Evolutionary conservation across 345 rosid genomes (phyloP), one percentile per base, ranked within the genome.

Genomic region (Isatis tinctoria): DNA sequence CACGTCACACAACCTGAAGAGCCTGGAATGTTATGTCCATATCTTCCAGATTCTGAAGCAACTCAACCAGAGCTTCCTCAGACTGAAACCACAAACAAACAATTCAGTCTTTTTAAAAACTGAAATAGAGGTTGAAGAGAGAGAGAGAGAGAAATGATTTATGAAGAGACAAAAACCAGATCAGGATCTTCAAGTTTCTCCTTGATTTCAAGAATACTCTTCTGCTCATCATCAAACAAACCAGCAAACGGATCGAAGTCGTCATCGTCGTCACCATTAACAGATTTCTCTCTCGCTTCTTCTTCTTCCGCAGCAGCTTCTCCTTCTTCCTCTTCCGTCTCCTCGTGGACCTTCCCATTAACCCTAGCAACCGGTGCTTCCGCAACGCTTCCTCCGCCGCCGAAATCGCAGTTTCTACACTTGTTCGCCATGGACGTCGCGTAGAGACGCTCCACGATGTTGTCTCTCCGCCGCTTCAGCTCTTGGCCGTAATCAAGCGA

Each of bases 1-100:
- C 63, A 68, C 13, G 14, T 17, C 18, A 48, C 10, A 48, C 14
- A 61, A 92, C 97, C 97, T 92, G 76, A 52, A 96, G 96, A 66
- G 98, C 96, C 79, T 88, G 84, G 72, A 90, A 96, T 59, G 98
- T 96, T 26, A 96, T 88, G 75, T 96, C 98, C 98, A 90, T 96
- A 56, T 92, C 97, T 0, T 93, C 94, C 66, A 96, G 86, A 80
- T 83, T 86, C 82, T 92, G 99, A 81, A 96, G 99, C 85, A 96
- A 78, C 80, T 89, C 93, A 67, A 92, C 85, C 81, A 92, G 65
- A 63, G 88, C 72, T 75, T 96, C 99, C 79, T 92, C 98, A 69
- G 96, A 76, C 99, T 96, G 77, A 53, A 79, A 45, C 39, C 62
- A 30, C 44, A 72, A n/a, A 14, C 75, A 77, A 70, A 69, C 67